phyloP scores from a whole-genome alignment of 805 yeast species.

The Starmerella asiatica region DNA sequence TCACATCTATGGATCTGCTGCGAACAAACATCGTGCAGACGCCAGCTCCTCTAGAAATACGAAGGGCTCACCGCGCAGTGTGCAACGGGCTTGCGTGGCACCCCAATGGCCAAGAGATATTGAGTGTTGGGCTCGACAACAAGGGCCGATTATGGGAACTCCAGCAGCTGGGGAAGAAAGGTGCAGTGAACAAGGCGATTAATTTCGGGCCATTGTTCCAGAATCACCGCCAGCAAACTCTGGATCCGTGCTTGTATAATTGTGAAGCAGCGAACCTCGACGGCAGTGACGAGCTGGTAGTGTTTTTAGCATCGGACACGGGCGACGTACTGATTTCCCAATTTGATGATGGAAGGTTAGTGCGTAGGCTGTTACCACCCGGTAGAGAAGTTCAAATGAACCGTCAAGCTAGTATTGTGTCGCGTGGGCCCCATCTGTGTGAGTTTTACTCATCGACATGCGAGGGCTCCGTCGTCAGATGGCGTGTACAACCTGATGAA shows the following conservation, averaged over 20 bases:
- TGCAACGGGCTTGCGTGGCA: conserved; percentile 74
- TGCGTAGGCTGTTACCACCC: conserved; percentile 37
- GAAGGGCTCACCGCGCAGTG: conserved; percentile 60
- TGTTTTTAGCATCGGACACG: conserved; percentile 61
- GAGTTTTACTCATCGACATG: conserved; percentile 47
- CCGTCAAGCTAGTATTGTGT: conserved; percentile 38
- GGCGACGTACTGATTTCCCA: conserved; percentile 55
- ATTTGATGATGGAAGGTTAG: conserved; percentile 47
- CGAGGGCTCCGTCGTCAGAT: conserved; percentile 50
- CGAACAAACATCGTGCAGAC: conserved; percentile 29
- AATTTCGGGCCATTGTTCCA: conserved; percentile 70
- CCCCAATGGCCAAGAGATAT: conserved; percentile 45
- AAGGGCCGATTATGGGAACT: conserved; percentile 69
- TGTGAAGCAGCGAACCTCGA: conserved; percentile 28
- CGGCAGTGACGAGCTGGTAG: conserved; percentile 18
- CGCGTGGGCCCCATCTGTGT: conserved; percentile 34
- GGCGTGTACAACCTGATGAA: conserved; percentile 28
- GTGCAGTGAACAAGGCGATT: conserved; percentile 44
- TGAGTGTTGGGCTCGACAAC: conserved; percentile 69
- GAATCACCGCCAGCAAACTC: conserved; percentile 45
- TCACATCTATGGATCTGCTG: conserved; percentile 48
- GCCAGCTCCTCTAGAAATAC: conserved; percentile 23
- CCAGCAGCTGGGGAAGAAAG: conserved; percentile 29
- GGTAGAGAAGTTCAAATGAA: conserved; percentile 24
- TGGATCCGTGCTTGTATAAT: conserved; percentile 43